These are phyloP conservation scores for Metschnikowia dekortorum DNA, from an alignment of 805 yeast genomes.

Conservation along the genomic window DNA sequence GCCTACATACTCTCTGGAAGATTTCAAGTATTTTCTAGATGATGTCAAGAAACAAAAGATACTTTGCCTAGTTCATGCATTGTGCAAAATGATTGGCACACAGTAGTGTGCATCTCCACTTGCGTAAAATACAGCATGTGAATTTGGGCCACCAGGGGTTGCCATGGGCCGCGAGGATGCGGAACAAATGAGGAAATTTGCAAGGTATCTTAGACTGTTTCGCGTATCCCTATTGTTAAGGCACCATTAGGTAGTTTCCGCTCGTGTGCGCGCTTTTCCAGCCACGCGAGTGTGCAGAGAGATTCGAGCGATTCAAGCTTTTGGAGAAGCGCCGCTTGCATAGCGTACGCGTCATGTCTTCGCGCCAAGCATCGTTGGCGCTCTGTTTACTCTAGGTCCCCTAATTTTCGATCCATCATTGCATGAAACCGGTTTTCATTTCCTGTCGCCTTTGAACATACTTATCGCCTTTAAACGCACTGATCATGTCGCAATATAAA, in stretches of 20 bases:
- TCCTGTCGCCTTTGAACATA: neutral
- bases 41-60: no score
- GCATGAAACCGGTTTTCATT: neutral
- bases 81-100: no score
- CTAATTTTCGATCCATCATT: neutral
- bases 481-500: slow-evolving; percentile 9
- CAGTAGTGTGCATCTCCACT: no score
- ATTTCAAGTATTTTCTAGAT: no score
- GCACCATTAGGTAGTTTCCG: neutral
- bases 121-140: no score
- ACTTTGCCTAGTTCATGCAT: no score
- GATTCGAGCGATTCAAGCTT: no score
- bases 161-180: neutral
- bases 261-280: neutral
- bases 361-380: neutral
- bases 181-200: neutral
- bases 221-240: neutral
- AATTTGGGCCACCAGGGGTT: no score
- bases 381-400: neutral
- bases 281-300: neutral
- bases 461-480: neutral
- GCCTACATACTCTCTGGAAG: no score
- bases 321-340: no score
- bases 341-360: neutral
- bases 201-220: no score